These are phyloP conservation scores for Aspergillus transmontanensis DNA, from an alignment of 2,329 filamentous ascomycete species.

Conservation along the genomic window DNA sequence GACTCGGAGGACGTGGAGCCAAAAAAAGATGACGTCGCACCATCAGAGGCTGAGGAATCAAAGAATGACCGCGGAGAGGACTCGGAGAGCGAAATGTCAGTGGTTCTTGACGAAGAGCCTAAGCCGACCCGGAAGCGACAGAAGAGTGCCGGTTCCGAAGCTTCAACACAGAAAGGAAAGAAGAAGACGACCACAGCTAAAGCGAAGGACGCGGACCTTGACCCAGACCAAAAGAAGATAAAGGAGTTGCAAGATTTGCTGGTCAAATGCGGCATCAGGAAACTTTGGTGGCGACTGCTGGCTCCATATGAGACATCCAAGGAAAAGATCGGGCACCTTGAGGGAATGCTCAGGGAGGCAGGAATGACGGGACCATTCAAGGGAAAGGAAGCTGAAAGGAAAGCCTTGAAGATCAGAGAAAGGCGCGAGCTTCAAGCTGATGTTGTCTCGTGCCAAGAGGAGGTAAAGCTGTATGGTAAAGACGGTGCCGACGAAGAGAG, in stretches of 20 bases:
- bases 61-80: constrained; percentile 45
- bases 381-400: constrained; percentile 82
- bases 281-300: constrained; percentile 86
- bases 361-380: constrained; percentile 66
- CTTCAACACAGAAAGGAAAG: constrained; percentile 30
- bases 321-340: constrained; percentile 82
- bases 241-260: constrained; percentile 87
- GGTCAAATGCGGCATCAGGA: constrained; percentile 86
- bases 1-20: constrained; percentile 18
- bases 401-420: constrained; percentile 85
- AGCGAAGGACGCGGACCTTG: constrained; percentile 50
- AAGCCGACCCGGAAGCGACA: constrained; percentile 59
- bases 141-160: constrained; percentile 32
- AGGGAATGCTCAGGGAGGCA: constrained; percentile 72
- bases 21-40: constrained; percentile 15
- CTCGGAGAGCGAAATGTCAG: constrained; percentile 69
- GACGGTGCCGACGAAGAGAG: constrained; percentile 46
- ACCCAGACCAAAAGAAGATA: constrained; percentile 75
- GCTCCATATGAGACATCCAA: constrained; percentile 72
- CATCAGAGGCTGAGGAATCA: constrained; percentile 15
- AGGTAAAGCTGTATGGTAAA: constrained; percentile 75
- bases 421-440: constrained; percentile 81
- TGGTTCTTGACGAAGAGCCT: constrained; percentile 73
- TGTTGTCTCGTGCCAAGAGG: constrained; percentile 80
- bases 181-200: constrained; percentile 36